Evolutionary conservation across 768 basidiomycete species (phyloP), one percentile per base, ranked within the genome.

Genomic region (Cyclocybe cylindracea): DNA sequence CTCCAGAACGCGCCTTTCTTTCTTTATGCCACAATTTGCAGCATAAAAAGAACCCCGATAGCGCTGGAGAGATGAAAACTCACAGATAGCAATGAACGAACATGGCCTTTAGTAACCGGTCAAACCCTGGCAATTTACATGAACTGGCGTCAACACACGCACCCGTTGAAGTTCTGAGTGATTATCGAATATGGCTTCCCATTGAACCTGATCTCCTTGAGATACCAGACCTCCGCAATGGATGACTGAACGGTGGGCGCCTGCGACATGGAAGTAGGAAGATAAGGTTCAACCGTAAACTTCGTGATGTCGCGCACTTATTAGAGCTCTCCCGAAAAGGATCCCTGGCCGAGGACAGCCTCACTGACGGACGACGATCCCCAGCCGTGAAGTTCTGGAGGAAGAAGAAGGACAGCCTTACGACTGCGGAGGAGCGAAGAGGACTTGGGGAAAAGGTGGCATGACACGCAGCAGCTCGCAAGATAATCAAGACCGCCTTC

Each of bases 51-150:
- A 18, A 44, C 24, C 48, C 35, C 42, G 16, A 42, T n/a, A 34
- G 5, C 14, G 35, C 2, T 14, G 29, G 5, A 4, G 32, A 5
- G 18, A 13, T 24, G 36, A 35, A 37, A 31, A 38, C 80, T 59
- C 62, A 90, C 91, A 94, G 52, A 94, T 89, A 24, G 92, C 93
- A 60, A 95, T 91, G 57, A 95, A 89, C 0, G 91, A 93, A 63
- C 93, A 95, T 7, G 93, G 92, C 7, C 93, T 94, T 63, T 13
- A 40, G 31, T 29, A 55, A 16, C 33, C 35, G 24, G 31, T 33
- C 47, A 52, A 38, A 54, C 49, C 39, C 43, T 49, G 47, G 19
- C 37, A 34, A n/a, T 19, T 24, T 13, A 34, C 44, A 43, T 44
- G 40, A 46, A 50, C 31, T 18, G 49, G 46, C 9, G 18, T 37